Evolutionary conservation across 2,329 filamentous ascomycete species (phyloP).

Genomic region (Balansia obtecta): DNA sequence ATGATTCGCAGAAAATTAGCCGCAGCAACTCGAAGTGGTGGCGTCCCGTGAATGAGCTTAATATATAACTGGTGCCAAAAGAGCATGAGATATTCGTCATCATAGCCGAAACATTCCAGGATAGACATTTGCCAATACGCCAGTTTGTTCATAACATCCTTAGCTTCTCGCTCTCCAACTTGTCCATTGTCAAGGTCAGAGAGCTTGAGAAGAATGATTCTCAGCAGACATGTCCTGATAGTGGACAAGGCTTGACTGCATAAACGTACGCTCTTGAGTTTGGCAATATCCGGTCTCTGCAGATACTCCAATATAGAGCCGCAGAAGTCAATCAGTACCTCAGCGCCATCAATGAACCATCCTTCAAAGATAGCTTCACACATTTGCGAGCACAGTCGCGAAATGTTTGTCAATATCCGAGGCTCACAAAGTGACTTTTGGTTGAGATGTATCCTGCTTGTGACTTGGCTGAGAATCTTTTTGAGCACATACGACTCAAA

Average conservation of each 20-base stretch:
- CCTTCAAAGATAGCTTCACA: conserved; percentile 89
- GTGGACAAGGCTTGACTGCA: conserved; percentile 72
- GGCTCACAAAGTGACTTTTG: conserved; percentile 67
- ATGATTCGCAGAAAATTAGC: conserved; percentile 85
- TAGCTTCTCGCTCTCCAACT: conserved; percentile 46
- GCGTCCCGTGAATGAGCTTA: conserved; percentile 63
- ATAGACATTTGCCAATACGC: conserved; percentile 95
- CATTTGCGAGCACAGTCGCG: conserved; percentile 67
- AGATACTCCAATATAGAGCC: conserved; percentile 81
- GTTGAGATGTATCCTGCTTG: conserved; percentile 56
- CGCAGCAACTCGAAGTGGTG: conserved; percentile 58
- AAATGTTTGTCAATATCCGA: conserved; percentile 73
- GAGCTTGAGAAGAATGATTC: conserved; percentile 65
- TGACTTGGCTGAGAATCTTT: conserved; percentile 59
- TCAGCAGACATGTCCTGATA: conserved; percentile 66
- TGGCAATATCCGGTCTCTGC: conserved; percentile 69
- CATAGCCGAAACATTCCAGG: conserved; percentile 61
- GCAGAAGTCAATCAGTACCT: conserved; percentile 71
- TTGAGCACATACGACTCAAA: conserved; percentile 85
- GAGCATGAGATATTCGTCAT: conserved; percentile 71
- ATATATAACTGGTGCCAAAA: conserved; percentile 90
- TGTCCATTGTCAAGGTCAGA: conserved; percentile 66
- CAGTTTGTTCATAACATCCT: conserved; percentile 69
- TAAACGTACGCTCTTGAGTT: conserved; percentile 77
- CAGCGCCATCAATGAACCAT: conserved; percentile 86